Evolutionary conservation across 768 basidiomycete species (phyloP).

Genomic region (Chalciporus pseudorubinellus): DNA sequence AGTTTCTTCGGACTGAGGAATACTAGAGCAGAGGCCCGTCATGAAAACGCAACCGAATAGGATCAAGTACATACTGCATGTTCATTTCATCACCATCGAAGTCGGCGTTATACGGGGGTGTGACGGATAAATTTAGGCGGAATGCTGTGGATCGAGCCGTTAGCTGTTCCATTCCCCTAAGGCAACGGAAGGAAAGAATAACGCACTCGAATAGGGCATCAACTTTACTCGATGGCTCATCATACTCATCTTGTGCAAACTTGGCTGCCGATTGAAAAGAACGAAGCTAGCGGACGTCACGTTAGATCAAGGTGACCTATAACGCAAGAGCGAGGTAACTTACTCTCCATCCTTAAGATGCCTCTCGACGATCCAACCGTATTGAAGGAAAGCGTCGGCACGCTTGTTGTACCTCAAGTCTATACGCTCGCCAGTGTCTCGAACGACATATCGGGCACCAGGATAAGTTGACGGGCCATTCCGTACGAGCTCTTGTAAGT

Average conservation of each 20-base stretch:
- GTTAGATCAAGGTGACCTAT: neutral
- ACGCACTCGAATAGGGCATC: conserved; percentile 97
- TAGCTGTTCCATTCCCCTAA: conserved; percentile 9
- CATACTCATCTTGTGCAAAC: conserved; percentile 99
- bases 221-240: conserved; percentile 97
- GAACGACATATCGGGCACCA: conserved; percentile 93
- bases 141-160: conserved; percentile 59
- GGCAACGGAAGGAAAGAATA: neutral
- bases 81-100: conserved; percentile 99
- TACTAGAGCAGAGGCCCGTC: conserved; percentile 44
- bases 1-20: conserved; percentile 98
- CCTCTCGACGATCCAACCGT: conserved; percentile 97
- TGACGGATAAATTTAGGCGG: conserved; percentile 96
- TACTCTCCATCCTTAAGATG: conserved; percentile 98
- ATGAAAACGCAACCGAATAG: conserved; percentile 2
- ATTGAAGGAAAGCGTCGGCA: conserved; percentile 91
- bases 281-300: conserved; percentile 16
- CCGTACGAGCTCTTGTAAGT: conserved; percentile 91
- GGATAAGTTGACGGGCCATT: conserved; percentile 95
- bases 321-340: conserved; percentile 35
- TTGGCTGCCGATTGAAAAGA: conserved; percentile 97
- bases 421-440: conserved; percentile 96
- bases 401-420: conserved; percentile 96
- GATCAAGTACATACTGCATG: conserved; percentile 78
- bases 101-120: conserved; percentile 98